Conservation (phyloP, 1,284 basidiomycete genomes). For the Inonotus hispidus region DNA sequence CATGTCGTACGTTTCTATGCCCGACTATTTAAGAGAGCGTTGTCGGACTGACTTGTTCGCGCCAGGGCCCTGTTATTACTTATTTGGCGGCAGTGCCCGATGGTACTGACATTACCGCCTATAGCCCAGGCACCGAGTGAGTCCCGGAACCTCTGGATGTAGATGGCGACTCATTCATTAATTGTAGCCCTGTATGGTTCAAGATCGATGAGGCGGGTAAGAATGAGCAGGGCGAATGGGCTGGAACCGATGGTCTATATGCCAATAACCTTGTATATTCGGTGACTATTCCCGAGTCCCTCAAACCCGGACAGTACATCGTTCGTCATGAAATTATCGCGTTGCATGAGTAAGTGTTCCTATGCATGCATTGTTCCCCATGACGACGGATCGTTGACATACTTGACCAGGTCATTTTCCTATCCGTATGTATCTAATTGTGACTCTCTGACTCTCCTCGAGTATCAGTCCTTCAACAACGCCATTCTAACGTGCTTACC, state of each 20-base stretch:
- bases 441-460: too few relatives aligned
- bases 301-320: constrained; percentile 44
- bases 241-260: constrained; percentile 36
- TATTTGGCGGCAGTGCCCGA: constrained; percentile 43
- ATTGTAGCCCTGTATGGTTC: constrained; percentile 41
- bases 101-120: constrained; percentile 35
- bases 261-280: constrained; percentile 38
- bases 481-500: not conserved
- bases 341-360: constrained; percentile 8
- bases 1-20: constrained; percentile 28
- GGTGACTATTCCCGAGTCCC: constrained; percentile 39
- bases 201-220: constrained; percentile 43
- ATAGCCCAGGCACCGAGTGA: constrained; percentile 38
- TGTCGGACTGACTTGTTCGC: constrained; percentile 7
- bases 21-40: not conserved
- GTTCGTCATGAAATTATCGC: constrained; percentile 41
- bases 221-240: constrained; percentile 39
- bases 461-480: too few relatives aligned
- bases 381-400: not conserved
- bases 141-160: constrained; percentile 17
- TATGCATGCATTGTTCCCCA: not conserved
- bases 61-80: constrained; percentile 40
- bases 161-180: not conserved
- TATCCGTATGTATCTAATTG: constrained; percentile 3
- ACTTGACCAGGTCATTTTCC: not conserved